Evolutionary conservation across 768 basidiomycete species (phyloP), one percentile per base, ranked within the genome.

Genomic region (Trametes meyenii): DNA sequence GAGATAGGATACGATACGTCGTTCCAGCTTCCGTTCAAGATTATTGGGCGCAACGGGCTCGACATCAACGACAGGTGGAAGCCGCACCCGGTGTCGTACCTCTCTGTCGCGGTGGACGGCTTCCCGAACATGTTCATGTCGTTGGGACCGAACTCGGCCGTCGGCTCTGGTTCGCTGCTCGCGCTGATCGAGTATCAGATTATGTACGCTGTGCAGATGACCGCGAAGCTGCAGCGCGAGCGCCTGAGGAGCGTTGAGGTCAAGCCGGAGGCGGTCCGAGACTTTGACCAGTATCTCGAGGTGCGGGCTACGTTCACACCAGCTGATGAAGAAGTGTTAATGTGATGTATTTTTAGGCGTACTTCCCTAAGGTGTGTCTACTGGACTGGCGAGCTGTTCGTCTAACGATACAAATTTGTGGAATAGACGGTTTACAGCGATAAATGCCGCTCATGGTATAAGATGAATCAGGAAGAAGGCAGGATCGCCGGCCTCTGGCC

Each of bases 61-160:
- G 76, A 81, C 53, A 73, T 89, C 5, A 78, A 78, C 54, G 77
- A 83, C n/a, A 79, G 79, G 56, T 86, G 83, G 71, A 75, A 71
- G 1, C 83, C 85, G 3, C 77, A 84, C 64, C 85, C 87, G 2
- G 71, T 72, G 12, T 81, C 84, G 4, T 90, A 90, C 70, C 76
- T 89, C 6, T 77, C 82, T 7, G 68, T 88, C 35, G 79, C 82
- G 21, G 78, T 84, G 19, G 83, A 86, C 49, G 85, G 83, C 8
- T 88, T 88, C 72, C 88, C 88, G n/a, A 89, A 87, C 71, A 83
- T 81, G 80, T 88, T 88, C 76, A 75, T 80, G 55, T 68, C 74
- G 19, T 66, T 83, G 11, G 86, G 87, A 0, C 86, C 87, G 2
- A 87, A 86, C 68, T 76, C 83, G 0, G 78, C 66, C 8, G 79